Conservation (phyloP, 805 yeast genomes). For the Henningerozyma blattae region DNA sequence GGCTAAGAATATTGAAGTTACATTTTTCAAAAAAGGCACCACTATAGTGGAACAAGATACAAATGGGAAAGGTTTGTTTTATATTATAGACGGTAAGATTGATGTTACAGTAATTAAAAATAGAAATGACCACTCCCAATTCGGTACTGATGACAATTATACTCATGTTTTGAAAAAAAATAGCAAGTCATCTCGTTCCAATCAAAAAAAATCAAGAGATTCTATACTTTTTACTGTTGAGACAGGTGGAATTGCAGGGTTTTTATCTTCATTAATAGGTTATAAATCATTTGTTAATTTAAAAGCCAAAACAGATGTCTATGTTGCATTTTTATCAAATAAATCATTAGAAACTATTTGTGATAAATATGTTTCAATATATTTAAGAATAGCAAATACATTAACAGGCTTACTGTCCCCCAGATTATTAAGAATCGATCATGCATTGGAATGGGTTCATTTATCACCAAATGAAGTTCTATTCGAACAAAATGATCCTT, state of each 20-base stretch:
- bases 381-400: conserved; percentile 65
- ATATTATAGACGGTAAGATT: conserved; percentile 66
- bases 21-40: conserved; percentile 39
- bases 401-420: conserved; percentile 56
- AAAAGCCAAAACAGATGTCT: conserved; percentile 45
- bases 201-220: not conserved
- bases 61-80: conserved; percentile 62
- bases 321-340: conserved; percentile 62
- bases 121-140: not conserved
- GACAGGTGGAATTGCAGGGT: conserved; percentile 82
- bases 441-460: conserved; percentile 92
- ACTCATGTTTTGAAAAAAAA: not conserved
- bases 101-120: conserved; percentile 33
- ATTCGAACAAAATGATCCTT: conserved; percentile 71
- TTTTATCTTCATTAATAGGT: conserved; percentile 69
- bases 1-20: conserved; percentile 46
- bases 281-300: conserved; percentile 67
- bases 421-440: conserved; percentile 64
- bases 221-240: conserved; percentile 39
- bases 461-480: conserved; percentile 74
- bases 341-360: conserved; percentile 49
- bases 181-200: not conserved
- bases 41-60: conserved; percentile 52
- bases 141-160: not conserved
- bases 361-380: conserved; percentile 67